These are phyloP conservation scores for Tolypocladium cylindrosporum DNA, from an alignment of 2,329 filamentous ascomycete genomes.

Conservation along the genomic window DNA sequence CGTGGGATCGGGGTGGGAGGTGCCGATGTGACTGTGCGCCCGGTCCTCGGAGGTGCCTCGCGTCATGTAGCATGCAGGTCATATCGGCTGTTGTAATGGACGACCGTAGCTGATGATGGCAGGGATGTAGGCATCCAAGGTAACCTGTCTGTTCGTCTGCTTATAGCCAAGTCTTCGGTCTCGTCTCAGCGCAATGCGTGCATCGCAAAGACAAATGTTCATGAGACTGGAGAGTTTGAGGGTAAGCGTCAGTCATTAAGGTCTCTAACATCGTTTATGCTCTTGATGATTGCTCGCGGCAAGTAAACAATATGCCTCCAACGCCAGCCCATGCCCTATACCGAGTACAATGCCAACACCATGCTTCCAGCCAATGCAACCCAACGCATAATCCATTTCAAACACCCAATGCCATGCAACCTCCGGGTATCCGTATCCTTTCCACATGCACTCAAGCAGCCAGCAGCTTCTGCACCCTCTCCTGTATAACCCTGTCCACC, in stretches of 20 bases:
- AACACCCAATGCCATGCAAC: neutral
- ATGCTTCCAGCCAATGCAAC: slow-evolving; percentile 1
- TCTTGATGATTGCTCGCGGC: neutral
- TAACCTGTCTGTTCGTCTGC: too few species aligned
- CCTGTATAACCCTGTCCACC: slow-evolving; percentile 24
- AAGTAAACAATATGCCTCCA: neutral
- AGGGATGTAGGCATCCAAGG: too few species aligned
- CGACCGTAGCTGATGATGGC: too few species aligned
- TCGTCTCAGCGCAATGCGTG: neutral
- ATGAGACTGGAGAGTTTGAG: neutral
- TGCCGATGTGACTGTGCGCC: too few species aligned
- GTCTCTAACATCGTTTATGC: neutral
- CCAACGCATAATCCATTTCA: neutral
- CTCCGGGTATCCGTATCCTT: neutral
- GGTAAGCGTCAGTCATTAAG: neutral
- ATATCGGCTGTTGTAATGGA: too few species aligned
- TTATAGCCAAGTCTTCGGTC: neutral
- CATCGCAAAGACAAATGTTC: neutral
- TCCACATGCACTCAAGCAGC: slow-evolving; percentile 6
- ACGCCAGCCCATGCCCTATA: slow-evolving; percentile 1
- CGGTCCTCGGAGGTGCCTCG: too few species aligned
- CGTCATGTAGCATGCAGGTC: too few species aligned
- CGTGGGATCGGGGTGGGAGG: too few species aligned
- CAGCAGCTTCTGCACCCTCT: slow-evolving; percentile 24
- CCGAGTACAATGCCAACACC: slow-evolving; percentile 1